phyloP scores from a whole-genome alignment of 139 green algal species.

The Trebouxia sp. region DNA sequence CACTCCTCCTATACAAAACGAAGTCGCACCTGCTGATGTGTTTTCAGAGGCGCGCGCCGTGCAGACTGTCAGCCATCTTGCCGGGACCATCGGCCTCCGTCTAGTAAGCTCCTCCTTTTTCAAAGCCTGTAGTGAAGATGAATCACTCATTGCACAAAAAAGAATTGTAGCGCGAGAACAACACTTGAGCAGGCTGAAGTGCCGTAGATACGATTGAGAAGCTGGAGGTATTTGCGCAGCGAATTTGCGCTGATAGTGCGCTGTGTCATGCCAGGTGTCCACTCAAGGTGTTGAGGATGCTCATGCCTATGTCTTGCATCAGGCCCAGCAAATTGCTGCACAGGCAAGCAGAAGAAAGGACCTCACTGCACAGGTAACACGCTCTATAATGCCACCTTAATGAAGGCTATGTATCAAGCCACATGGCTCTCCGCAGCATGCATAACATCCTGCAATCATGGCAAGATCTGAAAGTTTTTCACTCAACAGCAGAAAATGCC shows the following conservation, averaged over 20 bases:
- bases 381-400: background rate
- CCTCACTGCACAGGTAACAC: background rate
- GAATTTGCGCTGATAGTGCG: too few relatives aligned
- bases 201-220: too few relatives aligned
- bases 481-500: background rate
- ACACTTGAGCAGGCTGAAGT: too few relatives aligned
- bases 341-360: background rate
- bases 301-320: background rate
- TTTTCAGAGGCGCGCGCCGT: background rate
- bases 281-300: background rate
- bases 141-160: too few relatives aligned
- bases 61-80: background rate
- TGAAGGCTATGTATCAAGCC: background rate
- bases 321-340: background rate
- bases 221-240: too few relatives aligned
- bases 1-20: background rate
- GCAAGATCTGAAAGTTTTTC: background rate
- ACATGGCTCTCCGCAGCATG: background rate
- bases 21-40: background rate
- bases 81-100: slow-evolving; percentile 5
- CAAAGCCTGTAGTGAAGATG: too few relatives aligned
- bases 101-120: background rate
- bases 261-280: too few relatives aligned
- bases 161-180: too few relatives aligned
- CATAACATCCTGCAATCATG: background rate